Evolutionary conservation across 2,329 filamentous ascomycete species (phyloP), one percentile per base, ranked within the genome.

Genomic region (Dichotomopilus funicola): DNA sequence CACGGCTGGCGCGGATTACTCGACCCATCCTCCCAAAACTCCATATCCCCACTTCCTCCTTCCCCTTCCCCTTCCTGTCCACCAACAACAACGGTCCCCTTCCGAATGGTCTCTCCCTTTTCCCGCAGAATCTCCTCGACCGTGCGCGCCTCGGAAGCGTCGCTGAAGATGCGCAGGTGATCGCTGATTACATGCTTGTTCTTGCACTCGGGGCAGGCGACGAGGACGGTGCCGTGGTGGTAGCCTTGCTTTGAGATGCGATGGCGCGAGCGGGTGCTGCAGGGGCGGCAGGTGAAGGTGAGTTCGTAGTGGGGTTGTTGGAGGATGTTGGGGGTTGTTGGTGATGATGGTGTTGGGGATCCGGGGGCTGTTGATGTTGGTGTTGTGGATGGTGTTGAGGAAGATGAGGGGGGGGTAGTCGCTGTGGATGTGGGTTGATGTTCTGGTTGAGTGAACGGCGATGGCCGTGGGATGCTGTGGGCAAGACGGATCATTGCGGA

Each of bases 191-290:
- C 74, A 74, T 99, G 94, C 31, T 91, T 81, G 68, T 89, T 91
- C 66, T 86, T 85, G 72, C 94, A 99, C 3, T 77, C 76, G 0
- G 94, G 92, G 68, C 94, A 99, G 37, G 87, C 86, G 61, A 97
- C 91, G 55, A 99, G 77, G 4, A 94, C 87, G 1, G 90, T 92
- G 38, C 94, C 94, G 60, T 86, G 79, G 72, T 97, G 91, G 69
- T 99, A 99, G 36, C 90, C 94, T 68, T 97, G 94, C 72, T 97
- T 96, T 35, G 89, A 90, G 64, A 99, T 78, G 50, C 81, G 81
- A 73, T 99, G 95, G 10, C 84, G 80, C n/a, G 89, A 95, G 56
- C 91, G 86, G 38, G 81, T 75, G 46, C 79, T 76, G 73, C 94
- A 99, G 36, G 89, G 89, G 57, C 88, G 85, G 79, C 94, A 99